These are phyloP conservation scores for Carex myosuroides DNA, from an alignment of 176 grass and related monocot species.

Conservation along the genomic window DNA sequence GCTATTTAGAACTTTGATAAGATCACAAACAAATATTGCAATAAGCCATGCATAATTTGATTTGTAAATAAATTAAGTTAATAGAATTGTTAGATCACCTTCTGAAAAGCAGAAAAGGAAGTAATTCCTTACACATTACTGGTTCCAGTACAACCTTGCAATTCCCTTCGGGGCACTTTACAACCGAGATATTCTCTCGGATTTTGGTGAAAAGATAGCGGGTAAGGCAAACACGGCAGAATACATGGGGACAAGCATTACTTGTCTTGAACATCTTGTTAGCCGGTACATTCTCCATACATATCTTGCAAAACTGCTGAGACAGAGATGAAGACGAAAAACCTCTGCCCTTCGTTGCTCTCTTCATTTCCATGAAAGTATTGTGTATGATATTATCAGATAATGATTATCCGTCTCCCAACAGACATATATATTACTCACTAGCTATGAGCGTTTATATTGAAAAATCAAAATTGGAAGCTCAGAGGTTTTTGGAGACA, in stretches of 20 bases:
- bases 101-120: neutral
- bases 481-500: neutral
- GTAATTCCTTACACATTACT: neutral
- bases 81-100: neutral
- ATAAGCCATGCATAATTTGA: no score
- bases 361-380: neutral
- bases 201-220: conserved; percentile 42
- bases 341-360: neutral
- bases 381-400: no score
- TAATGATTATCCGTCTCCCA: no score
- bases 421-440: neutral
- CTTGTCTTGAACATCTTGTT: conserved; percentile 11
- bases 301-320: conserved; percentile 52
- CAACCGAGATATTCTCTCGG: conserved; percentile 15
- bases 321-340: neutral
- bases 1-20: no score
- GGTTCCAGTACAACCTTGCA: conserved; percentile 26
- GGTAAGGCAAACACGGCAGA: conserved; percentile 40
- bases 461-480: neutral
- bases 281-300: conserved; percentile 36
- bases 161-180: conserved; percentile 39
- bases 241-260: conserved; percentile 42
- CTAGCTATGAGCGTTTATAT: neutral
- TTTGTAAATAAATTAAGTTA: neutral
- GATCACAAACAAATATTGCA: neutral